Evolutionary conservation across 352 stramenopile genomes (phyloP), one percentile per base, ranked within the genome.

Genomic region (Halophytophthora polymorphica): DNA sequence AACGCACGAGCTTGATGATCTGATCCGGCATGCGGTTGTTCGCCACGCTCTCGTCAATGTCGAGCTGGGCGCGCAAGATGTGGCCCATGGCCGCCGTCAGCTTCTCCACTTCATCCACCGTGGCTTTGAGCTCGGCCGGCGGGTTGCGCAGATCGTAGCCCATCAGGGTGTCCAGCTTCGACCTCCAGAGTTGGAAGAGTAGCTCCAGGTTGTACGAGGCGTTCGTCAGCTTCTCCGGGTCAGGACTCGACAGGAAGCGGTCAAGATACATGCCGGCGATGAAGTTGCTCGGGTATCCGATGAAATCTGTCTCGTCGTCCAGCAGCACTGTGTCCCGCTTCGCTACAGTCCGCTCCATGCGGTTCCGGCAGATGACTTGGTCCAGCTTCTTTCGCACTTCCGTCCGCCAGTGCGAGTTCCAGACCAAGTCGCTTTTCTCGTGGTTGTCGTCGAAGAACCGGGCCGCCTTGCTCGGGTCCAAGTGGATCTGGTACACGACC

Each of bases 361-460:
- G 75, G 53, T 93, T 93, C 23, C 82, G 73, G 45, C 75, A 88
- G 48, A 93, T 89, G 39, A 90, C 77, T 40, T 86, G 51, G 37
- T 93, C 82, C 14, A 93, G 56, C 23, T 83, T 88, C 23, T 85
- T 80, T 3, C 82, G 79, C 29, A 93, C 82, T 59, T 82, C 77
- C 0, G 75, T 93, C 33, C 82, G 61, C 60, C 63, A 83, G 44
- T 87, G 71, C 13, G 79, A 89, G 54, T 93, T 89, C 82, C 82
- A 93, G 36, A 93, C 85, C 35, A 93, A 65, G 21, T 93, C 82
- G 19, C 77, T 88, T 47, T 90, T 93, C 8, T 90, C 77, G 46
- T 90, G 79, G 47, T 89, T 86, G 57, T 90, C 82, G 25, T 93
- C 82, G 29, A 93, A 93, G 49, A 90, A 90, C 39, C 83, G 66